Evolutionary conservation across 1,284 basidiomycete genomes (phyloP).

Genomic region (Papiliotrema nemorosa): DNA sequence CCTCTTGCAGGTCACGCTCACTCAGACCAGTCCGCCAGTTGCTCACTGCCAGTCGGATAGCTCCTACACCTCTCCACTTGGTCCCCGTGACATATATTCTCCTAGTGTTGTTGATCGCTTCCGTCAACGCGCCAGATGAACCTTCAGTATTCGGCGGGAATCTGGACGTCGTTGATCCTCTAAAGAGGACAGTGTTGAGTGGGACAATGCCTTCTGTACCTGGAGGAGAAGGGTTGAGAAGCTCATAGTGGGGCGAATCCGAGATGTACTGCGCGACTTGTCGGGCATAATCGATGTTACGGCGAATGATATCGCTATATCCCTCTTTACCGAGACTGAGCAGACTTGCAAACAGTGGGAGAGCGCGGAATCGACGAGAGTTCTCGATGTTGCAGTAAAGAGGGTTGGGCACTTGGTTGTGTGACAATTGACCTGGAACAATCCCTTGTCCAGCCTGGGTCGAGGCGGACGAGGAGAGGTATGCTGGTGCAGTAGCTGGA

Average conservation of each 20-base stretch:
- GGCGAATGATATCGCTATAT: constrained; percentile 48
- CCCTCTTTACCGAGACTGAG: constrained; percentile 51
- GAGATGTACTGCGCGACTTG: constrained; percentile 44
- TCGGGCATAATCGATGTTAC: constrained; percentile 51
- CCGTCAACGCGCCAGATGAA: constrained; percentile 31
- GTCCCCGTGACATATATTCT: constrained; percentile 52
- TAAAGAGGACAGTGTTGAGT: constrained; percentile 54
- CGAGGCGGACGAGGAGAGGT: constrained; percentile 33
- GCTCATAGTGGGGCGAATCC: constrained; percentile 35
- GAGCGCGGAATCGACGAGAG: constrained; percentile 53
- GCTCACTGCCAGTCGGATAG: constrained; percentile 52
- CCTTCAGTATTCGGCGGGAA: constrained; percentile 22
- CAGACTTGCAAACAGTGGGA: constrained; percentile 53
- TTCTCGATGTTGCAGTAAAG: constrained; percentile 53
- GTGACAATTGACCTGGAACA: constrained; percentile 9
- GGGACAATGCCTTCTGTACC: constrained; percentile 26
- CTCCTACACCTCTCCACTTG: constrained; percentile 48
- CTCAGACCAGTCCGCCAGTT: constrained; percentile 52
- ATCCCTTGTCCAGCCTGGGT: constrained; percentile 4
- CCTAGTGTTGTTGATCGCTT: constrained; percentile 48
- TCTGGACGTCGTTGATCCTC: constrained; percentile 26
- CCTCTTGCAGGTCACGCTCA: constrained; percentile 30
- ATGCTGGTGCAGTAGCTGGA: constrained; percentile 51
- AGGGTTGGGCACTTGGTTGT: constrained; percentile 41
- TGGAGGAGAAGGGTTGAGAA: constrained; percentile 38